phyloP scores from a whole-genome alignment of 2,329 filamentous ascomycete species.

The Arthroderma sp. region DNA sequence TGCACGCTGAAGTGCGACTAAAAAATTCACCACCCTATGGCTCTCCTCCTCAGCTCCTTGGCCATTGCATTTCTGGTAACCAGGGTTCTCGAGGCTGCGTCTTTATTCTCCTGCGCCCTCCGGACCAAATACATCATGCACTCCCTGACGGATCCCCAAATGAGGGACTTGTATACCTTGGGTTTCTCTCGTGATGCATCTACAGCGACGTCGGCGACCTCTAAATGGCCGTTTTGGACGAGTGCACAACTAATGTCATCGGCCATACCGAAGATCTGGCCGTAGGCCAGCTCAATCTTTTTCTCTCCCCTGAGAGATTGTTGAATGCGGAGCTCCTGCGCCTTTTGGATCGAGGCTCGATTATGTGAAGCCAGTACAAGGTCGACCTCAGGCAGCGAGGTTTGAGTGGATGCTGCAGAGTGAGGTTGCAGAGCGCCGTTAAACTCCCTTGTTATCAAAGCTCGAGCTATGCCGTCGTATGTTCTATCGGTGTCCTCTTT shows the following conservation, averaged over 20 bases:
- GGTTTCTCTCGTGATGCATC: slow-evolving; percentile 24
- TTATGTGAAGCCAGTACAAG: slow-evolving; percentile 77
- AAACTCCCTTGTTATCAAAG: slow-evolving; percentile 52
- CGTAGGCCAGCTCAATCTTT: slow-evolving; percentile 39
- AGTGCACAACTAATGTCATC: slow-evolving; percentile 44
- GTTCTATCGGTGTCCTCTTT: slow-evolving; percentile 55
- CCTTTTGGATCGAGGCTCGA: slow-evolving; percentile 49
- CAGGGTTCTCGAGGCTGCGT: slow-evolving; percentile 39
- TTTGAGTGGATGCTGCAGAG: slow-evolving; percentile 10
- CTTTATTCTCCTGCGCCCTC: slow-evolving; percentile 44
- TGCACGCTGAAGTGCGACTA: neutral
- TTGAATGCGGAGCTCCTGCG: slow-evolving; percentile 34
- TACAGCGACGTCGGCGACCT: slow-evolving; percentile 10
- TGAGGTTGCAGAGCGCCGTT: slow-evolving; percentile 33
- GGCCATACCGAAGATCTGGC: slow-evolving; percentile 47
- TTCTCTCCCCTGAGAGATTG: slow-evolving; percentile 27
- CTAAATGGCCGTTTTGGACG: slow-evolving; percentile 16
- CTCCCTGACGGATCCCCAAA: slow-evolving; percentile 49
- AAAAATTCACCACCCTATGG: slow-evolving; percentile 7
- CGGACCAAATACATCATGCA: slow-evolving; percentile 62
- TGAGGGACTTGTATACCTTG: slow-evolving; percentile 41
- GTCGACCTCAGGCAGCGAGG: slow-evolving; percentile 40
- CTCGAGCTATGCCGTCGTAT: slow-evolving; percentile 58
- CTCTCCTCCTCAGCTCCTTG: slow-evolving; percentile 33
- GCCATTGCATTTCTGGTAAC: slow-evolving; percentile 41